phyloP scores from a whole-genome alignment of 176 grass and related monocot genomes.

The sorghum (Sorghum bicolor) region DNA sequence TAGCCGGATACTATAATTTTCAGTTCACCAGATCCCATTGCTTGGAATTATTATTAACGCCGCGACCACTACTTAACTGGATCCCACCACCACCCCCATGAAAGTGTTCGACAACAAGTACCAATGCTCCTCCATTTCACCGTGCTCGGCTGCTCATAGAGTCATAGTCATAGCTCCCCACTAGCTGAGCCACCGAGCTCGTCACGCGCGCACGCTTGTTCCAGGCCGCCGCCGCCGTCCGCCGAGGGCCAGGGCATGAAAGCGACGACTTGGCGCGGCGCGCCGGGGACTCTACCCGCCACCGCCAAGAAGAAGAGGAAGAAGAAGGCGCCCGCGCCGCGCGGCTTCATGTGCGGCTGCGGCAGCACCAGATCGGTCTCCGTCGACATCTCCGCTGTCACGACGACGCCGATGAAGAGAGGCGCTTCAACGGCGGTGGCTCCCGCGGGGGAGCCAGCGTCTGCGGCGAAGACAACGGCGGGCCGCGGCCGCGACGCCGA shows the following conservation, averaged over 20 bases:
- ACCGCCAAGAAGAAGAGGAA: background rate
- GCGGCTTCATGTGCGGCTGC: conserved; percentile 56
- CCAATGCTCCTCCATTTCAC: background rate
- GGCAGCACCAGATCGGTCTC: conserved; percentile 43
- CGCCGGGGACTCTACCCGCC: background rate
- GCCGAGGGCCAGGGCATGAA: conserved; percentile 37
- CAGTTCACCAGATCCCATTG: conserved; percentile 1
- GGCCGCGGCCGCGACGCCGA: background rate
- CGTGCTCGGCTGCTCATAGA: background rate
- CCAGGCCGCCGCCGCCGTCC: background rate
- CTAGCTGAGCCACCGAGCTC: background rate
- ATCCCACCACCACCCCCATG: background rate
- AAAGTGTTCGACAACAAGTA: background rate
- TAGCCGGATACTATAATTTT: conserved; percentile 15
- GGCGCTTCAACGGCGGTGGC: background rate
- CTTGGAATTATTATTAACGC: conserved; percentile 3
- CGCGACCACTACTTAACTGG: conserved; percentile 1
- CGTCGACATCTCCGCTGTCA: conserved; percentile 24
- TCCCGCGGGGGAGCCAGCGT: background rate
- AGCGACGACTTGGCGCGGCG: conserved; percentile 36
- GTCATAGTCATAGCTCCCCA: background rate
- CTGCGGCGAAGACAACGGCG: background rate
- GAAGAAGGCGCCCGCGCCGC: background rate
- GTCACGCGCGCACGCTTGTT: background rate
- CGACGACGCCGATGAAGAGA: background rate